These are phyloP conservation scores for Globisporangium echinulatum DNA, from an alignment of 352 stramenopile genomes.

Conservation along the genomic window DNA sequence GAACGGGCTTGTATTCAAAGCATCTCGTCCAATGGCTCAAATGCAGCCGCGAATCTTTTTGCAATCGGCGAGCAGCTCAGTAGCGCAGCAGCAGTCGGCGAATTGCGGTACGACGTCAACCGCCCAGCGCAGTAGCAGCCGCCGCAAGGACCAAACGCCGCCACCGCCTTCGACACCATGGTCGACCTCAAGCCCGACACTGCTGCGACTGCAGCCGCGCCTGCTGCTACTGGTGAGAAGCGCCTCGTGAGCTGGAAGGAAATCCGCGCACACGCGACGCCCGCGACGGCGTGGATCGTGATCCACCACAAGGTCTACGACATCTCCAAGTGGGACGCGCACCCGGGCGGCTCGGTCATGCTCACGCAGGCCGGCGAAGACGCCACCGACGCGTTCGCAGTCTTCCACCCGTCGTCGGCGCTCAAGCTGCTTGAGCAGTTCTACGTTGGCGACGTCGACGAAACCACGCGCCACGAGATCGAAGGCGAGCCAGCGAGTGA, in stretches of 20 bases:
- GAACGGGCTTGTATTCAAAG: no score
- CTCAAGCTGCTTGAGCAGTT: conserved; percentile 95
- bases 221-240: conserved; percentile 10
- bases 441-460: conserved; percentile 95
- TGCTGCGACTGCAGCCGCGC: no score
- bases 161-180: conserved; percentile 20
- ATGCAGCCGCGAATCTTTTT: background rate
- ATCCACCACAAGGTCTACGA: conserved; percentile 91
- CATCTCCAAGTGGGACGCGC: conserved; percentile 79
- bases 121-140: background rate
- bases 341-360: conserved; percentile 91
- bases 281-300: conserved; percentile 81
- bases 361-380: conserved; percentile 97
- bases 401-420: conserved; percentile 94
- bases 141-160: background rate
- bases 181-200: conserved; percentile 48
- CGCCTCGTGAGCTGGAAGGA: conserved; percentile 75
- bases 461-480: conserved; percentile 31
- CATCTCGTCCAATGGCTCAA: no score
- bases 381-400: conserved; percentile 97
- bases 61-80: background rate
- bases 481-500: conserved; percentile 27
- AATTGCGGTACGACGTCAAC: background rate
- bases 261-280: conserved; percentile 69
- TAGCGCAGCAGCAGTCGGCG: background rate